Evolutionary conservation across 2,329 filamentous ascomycete genomes (phyloP).

Genomic region (Thermochaetoides dissita): DNA sequence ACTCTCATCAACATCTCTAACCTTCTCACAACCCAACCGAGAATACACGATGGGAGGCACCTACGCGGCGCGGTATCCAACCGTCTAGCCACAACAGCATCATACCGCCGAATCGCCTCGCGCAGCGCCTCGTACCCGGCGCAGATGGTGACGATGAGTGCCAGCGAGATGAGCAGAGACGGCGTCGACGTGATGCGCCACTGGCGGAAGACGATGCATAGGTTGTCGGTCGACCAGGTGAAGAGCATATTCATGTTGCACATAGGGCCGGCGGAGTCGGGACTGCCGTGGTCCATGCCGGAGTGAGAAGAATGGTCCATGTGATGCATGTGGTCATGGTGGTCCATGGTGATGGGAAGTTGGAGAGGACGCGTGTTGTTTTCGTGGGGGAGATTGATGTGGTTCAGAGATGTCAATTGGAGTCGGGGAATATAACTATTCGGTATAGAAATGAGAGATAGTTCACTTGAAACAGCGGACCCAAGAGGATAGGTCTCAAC

Average conservation of each 20-base stretch:
- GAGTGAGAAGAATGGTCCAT: slow-evolving; percentile 24
- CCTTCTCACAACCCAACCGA: too few relatives aligned
- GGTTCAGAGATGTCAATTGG: not conserved
- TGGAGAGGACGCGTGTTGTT: slow-evolving; percentile 29
- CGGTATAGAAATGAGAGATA: too few relatives aligned
- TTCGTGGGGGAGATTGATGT: not conserved
- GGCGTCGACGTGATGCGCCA: slow-evolving; percentile 71
- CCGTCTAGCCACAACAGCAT: slow-evolving; percentile 38
- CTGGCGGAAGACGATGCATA: slow-evolving; percentile 87
- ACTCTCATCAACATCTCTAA: too few relatives aligned
- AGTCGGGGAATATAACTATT: too few relatives aligned
- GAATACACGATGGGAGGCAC: slow-evolving; percentile 15
- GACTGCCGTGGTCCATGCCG: slow-evolving; percentile 29
- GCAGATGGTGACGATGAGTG: slow-evolving; percentile 67
- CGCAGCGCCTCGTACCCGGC: slow-evolving; percentile 90
- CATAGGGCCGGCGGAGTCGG: slow-evolving; percentile 27
- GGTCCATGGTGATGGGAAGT: slow-evolving; percentile 24
- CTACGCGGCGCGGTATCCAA: slow-evolving; percentile 40
- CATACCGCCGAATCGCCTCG: slow-evolving; percentile 62
- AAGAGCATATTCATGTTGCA: slow-evolving; percentile 99
- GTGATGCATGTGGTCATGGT: slow-evolving; percentile 24
- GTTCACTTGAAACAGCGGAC: too few relatives aligned
- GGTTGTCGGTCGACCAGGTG: slow-evolving; percentile 84
- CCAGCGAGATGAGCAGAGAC: slow-evolving; percentile 67
- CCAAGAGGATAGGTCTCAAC: too few relatives aligned